phyloP scores from a whole-genome alignment of 2,329 filamentous ascomycete species.

The Fusarium sp. region DNA sequence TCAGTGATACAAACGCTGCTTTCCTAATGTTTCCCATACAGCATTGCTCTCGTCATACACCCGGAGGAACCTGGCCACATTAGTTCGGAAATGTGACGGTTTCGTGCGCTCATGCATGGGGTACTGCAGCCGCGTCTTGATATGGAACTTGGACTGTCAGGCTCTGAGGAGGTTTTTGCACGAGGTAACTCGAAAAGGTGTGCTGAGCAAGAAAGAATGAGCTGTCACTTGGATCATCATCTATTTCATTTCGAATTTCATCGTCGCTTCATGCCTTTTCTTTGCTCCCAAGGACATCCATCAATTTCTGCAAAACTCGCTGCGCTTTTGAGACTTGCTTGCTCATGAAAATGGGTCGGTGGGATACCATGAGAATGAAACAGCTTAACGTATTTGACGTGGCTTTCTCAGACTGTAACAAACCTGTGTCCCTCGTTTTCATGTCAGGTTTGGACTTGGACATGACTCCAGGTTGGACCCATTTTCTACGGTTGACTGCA shows the following conservation, averaged over 20 bases:
- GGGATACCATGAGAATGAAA: slow-evolving; percentile 4
- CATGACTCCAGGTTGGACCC: slow-evolving; percentile 3
- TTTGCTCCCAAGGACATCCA: neutral
- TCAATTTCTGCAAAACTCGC: slow-evolving; percentile 3
- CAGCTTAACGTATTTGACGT: neutral
- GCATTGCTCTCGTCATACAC: slow-evolving; percentile 21
- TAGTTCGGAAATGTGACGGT: slow-evolving; percentile 28
- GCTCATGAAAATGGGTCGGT: neutral
- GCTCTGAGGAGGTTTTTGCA: slow-evolving; percentile 4
- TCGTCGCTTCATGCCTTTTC: slow-evolving; percentile 1
- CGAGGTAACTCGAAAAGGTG: slow-evolving; percentile 1
- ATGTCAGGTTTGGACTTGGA: slow-evolving; percentile 7
- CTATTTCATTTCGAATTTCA: neutral
- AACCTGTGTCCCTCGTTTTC: slow-evolving; percentile 1
- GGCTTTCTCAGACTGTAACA: neutral
- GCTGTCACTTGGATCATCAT: slow-evolving; percentile 14
- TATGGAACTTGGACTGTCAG: slow-evolving; percentile 13
- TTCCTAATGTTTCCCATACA: slow-evolving; percentile 3
- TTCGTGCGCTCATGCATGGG: slow-evolving; percentile 30
- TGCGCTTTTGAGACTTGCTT: neutral
- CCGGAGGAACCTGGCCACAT: slow-evolving; percentile 4
- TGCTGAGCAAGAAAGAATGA: slow-evolving; percentile 9
- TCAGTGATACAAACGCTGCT: slow-evolving; percentile 3
- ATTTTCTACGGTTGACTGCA: slow-evolving; percentile 24
- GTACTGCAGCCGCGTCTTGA: slow-evolving; percentile 34